Evolutionary conservation across 2,329 filamentous ascomycete species (phyloP), one percentile per base, ranked within the genome.

Genomic region (Sclerotinia spermophila): DNA sequence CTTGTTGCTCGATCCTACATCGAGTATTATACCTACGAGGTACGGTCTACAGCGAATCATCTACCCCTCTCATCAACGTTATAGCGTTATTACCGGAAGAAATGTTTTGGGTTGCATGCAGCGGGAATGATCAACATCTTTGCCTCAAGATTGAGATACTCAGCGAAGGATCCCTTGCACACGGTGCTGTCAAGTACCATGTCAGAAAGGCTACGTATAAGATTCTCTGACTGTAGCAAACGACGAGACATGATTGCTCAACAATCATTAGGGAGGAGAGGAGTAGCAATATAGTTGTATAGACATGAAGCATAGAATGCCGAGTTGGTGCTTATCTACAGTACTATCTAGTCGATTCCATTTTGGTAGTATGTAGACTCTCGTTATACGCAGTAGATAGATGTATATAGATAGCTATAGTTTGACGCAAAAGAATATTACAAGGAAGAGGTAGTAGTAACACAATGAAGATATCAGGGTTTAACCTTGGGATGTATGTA

Each of bases 161-260:
- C 0, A 51, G 11, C 24, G 1, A 51, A 11, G 45, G 0, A 51
- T 15, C 45, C n/a, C 24, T 15, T n/a, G 10, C 11, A n/a, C n/a
- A 51, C 0, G 5, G 27, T 51, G n/a, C 21, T 5, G 0, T 13
- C 45, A n/a, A 5, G 1, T 5, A 27, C 11, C 5, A 1, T 2
- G 0, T 5, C 24, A 15, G 24, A 1, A 51, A 27, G 2, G 2
- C 13, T 53, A 27, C 48, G 13, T 1, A 17, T 17, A 53, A 4
- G 48, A 53, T 6, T 17, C 48, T 27, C 13, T 17, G 5, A 51
- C 27, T 8, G 5, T 13, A 30, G 48, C 0, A 30, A 27, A 27
- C 5, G 17, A 8, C n/a, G 5, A 53, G 48, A 13, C 17, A 17
- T 27, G n/a, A 17, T n/a, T 53, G 0, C 5, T 17, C 48, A 15